Base-by-base conservation (phyloP, 169 alveolate species). In the Sarcocystis neurona region DNA sequence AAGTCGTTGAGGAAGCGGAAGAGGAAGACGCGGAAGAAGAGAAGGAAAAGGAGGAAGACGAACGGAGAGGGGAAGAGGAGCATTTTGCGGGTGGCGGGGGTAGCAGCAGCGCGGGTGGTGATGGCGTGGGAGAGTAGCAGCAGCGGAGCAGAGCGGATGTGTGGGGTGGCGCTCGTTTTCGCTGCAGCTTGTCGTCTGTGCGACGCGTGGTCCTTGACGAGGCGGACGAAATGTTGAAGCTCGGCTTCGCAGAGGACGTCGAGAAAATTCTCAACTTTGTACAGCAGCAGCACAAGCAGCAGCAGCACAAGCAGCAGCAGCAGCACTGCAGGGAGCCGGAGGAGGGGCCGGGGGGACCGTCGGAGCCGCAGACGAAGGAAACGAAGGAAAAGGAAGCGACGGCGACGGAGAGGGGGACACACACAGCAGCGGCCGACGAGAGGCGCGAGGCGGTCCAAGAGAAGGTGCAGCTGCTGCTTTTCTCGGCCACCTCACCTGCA, bases 201-300 rank as follows among this genome's bases (percentile, higher is more conserved):
- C 87, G 87, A 0, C 92, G 48, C 68, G 87, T 88, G 34, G 92
- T 88, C 30, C 75, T 88, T 27, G 92, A 88, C 43, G 92, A 88
- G 87, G 92, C 92, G 50, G 92, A 88, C 43, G 92, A 88, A 43
- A 88, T 88, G 92, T 74, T 88, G 27, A 88, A 88, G 74, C 43
- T 88, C 44, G 92, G 92, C 47, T 88, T 88, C 56, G 88, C 92
- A 0, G 89, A 56, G 37, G 88, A 78, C 30, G 84, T 88, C 20
- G 92, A 88, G 77, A 37, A 27, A 30, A 88, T 88, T 37, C 41
- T 88, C 48, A 3, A 41, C 6, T 8, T 3, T 5, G 72, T 72
- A 34, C 56, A 3, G 18, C 70, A 30, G 75, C 37, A 88, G 15
- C 20, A 34, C n/a, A 37, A 44, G 8, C 27, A 79, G 6, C 37